Percentiles rank a stretch among this genome's conserved stretches.
Conservation (phyloP, 2,329 filamentous ascomycete species). For the Talaromyces sp. region DNA sequence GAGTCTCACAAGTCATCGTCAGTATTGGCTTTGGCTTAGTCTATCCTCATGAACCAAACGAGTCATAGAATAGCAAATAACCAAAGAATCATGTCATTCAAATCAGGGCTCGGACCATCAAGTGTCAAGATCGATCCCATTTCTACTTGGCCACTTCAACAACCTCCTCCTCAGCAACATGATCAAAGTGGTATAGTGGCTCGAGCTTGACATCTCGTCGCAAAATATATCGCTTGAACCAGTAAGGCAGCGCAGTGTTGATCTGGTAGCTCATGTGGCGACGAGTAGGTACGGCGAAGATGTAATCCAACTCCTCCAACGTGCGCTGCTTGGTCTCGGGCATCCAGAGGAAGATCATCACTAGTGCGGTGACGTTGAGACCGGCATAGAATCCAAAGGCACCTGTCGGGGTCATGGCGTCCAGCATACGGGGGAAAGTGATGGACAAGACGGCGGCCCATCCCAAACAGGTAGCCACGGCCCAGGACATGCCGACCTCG, state of each 20-base stretch:
- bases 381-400: slow-evolving; percentile 31
- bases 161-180: slow-evolving; percentile 10
- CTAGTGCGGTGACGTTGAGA: slow-evolving; percentile 57
- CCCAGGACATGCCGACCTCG: slow-evolving; percentile 44
- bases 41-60: too few relatives aligned
- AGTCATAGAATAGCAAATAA: too few relatives aligned
- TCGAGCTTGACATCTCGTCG: slow-evolving; percentile 43
- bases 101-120: background rate
- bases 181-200: slow-evolving; percentile 51
- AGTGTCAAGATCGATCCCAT: background rate
- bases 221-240: slow-evolving; percentile 57
- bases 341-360: slow-evolving; percentile 62
- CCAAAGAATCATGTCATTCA: too few relatives aligned
- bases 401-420: slow-evolving; percentile 33
- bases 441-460: slow-evolving; percentile 51
- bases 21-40: background rate
- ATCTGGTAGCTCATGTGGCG: slow-evolving; percentile 57
- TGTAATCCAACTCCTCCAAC: slow-evolving; percentile 56
- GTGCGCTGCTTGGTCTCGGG: slow-evolving; percentile 57
- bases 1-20: background rate
- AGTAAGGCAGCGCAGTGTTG: slow-evolving; percentile 57
- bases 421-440: slow-evolving; percentile 48
- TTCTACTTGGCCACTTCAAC: background rate
- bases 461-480: slow-evolving; percentile 45
- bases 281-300: slow-evolving; percentile 57